A percentile compares a stretch with the other conserved stretches of the same genome.
These are phyloP conservation scores for Gentiana macrophylla DNA, from an alignment of 257 asterid genomes.

Conservation along the genomic window DNA sequence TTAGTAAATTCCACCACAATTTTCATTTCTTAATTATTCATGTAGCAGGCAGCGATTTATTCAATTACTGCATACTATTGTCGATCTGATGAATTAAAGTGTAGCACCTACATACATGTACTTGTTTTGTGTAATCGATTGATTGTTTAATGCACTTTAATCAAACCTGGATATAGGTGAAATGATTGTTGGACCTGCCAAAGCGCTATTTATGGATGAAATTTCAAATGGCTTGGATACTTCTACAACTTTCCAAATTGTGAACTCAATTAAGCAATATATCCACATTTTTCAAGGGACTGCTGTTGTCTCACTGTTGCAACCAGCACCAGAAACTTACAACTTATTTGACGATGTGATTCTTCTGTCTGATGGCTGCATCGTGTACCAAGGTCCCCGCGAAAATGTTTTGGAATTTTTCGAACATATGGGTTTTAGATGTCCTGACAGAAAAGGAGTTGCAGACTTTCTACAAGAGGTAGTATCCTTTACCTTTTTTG, in stretches of 20 bases:
- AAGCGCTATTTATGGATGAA: conserved; percentile 83
- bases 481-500: neutral
- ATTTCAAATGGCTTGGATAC: conserved; percentile 90
- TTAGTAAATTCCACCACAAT: no score
- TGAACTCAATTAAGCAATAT: conserved; percentile 56
- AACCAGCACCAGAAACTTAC: conserved; percentile 91
- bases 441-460: conserved; percentile 76
- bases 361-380: conserved; percentile 70
- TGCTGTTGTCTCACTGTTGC: conserved; percentile 67
- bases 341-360: conserved; percentile 78
- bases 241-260: conserved; percentile 79
- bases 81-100: no score
- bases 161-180: conserved; percentile 44
- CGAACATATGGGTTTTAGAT: conserved; percentile 57
- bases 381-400: conserved; percentile 83
- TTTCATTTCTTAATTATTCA: no score
- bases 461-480: conserved; percentile 54
- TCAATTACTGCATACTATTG: no score
- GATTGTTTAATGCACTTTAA: neutral
- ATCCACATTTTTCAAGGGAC: conserved; percentile 61
- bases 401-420: conserved; percentile 54
- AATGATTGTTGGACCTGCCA: conserved; percentile 81
- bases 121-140: no score
- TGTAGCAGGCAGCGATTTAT: neutral
- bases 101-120: no score